A percentile compares a stretch with the other conserved stretches of the same genome.
Conservation (phyloP, 2,329 filamentous ascomycete genomes). For the Mollisia scopiformis region DNA sequence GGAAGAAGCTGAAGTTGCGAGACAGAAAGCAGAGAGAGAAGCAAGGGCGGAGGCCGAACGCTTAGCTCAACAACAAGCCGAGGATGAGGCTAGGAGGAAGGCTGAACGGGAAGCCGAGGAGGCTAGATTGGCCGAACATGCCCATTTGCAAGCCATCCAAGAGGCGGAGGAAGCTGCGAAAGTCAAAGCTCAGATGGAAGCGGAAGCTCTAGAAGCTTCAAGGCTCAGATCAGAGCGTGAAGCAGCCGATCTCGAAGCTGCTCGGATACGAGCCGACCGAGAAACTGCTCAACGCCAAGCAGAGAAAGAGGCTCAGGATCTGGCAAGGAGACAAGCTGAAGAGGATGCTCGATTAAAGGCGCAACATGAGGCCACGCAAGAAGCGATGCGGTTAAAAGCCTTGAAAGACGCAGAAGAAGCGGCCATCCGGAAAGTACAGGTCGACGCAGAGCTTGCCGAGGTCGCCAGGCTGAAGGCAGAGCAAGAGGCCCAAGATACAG, state of each 20-base stretch:
- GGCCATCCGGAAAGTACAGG: not conserved
- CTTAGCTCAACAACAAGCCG: conserved; percentile 10
- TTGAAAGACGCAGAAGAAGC: conserved; percentile 1
- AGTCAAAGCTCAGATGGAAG: conserved; percentile 14
- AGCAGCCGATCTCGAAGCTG: conserved; percentile 7
- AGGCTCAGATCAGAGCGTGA: conserved; percentile 5
- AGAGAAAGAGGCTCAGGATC: not conserved
- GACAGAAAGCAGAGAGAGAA: conserved; percentile 18
- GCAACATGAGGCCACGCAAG: not conserved
- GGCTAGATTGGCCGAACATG: not conserved
- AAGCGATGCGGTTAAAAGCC: not conserved
- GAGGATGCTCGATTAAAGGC: not conserved
- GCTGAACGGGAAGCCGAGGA: conserved; percentile 2
- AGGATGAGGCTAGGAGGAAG: conserved; percentile 4
- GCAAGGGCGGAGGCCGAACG: conserved; percentile 16
- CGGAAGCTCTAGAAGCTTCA: conserved; percentile 12
- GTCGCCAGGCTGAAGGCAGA: not conserved
- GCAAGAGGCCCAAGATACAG: not conserved
- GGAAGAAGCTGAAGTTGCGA: conserved; percentile 17
- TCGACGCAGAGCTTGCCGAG: not conserved
- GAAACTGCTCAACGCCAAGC: not conserved
- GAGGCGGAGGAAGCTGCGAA: conserved; percentile 9
- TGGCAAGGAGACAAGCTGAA: not conserved
- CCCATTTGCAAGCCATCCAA: not conserved
- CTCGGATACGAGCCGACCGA: not conserved